phyloP scores from a whole-genome alignment of 2,329 filamentous ascomycete genomes.

The Alternaria gaisen region DNA sequence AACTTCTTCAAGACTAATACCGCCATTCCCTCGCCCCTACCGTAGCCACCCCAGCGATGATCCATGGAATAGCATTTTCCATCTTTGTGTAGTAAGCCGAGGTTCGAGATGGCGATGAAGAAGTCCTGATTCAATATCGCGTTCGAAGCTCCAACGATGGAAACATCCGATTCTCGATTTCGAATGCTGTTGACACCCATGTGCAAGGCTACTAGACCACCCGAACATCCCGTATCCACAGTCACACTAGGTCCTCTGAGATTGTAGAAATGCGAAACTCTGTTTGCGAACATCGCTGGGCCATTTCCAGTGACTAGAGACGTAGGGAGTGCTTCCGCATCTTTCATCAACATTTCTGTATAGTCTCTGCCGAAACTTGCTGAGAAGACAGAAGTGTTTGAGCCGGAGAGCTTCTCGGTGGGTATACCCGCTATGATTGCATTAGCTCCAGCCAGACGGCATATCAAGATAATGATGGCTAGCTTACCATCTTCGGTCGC shows the following conservation, averaged over 20 bases:
- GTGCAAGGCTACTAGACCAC: background rate
- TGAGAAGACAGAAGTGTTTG: constrained; percentile 5
- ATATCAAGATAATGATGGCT: background rate
- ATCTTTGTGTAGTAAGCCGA: background rate
- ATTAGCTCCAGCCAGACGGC: background rate
- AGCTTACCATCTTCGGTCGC: constrained; percentile 5
- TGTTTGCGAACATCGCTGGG: constrained; percentile 3
- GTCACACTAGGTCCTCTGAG: constrained; percentile 1
- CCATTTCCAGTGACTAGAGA: constrained; percentile 6
- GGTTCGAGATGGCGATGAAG: constrained; percentile 4
- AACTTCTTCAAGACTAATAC: background rate
- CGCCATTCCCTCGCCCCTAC: constrained; percentile 3
- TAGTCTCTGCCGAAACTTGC: background rate
- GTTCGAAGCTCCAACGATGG: constrained; percentile 1
- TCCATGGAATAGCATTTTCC: constrained; percentile 5
- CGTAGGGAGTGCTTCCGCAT: background rate
- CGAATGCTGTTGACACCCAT: constrained; percentile 6
- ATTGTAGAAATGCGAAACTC: constrained; percentile 8
- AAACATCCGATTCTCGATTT: background rate
- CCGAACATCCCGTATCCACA: constrained; percentile 5
- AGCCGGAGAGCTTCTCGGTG: constrained; percentile 7
- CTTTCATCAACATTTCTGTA: constrained; percentile 1
- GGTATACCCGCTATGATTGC: constrained; percentile 1
- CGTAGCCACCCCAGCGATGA: constrained; percentile 1
- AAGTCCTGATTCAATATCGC: constrained; percentile 5